These are phyloP conservation scores for Xylaria sp. DNA, from an alignment of 2,329 filamentous ascomycete species.

Conservation along the genomic window DNA sequence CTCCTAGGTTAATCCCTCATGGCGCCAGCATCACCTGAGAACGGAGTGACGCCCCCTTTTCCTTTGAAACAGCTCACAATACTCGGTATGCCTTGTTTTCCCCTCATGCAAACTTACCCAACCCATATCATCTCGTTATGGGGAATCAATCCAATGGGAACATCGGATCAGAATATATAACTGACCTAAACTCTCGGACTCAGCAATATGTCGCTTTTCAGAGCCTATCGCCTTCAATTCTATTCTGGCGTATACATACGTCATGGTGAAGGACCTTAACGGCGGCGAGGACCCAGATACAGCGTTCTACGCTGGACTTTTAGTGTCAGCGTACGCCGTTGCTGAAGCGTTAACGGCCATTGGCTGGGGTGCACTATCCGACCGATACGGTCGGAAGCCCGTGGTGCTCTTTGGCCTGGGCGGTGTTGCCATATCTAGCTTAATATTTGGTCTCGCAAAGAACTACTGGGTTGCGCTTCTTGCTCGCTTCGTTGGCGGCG, in stretches of 20 bases:
- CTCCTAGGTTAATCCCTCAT: slow-evolving; percentile 16
- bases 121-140: background rate
- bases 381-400: slow-evolving; percentile 53
- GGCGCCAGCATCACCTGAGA: slow-evolving; percentile 25
- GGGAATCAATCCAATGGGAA: background rate
- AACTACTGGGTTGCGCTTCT: slow-evolving; percentile 56
- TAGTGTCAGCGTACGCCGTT: slow-evolving; percentile 56
- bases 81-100: slow-evolving; percentile 31
- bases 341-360: slow-evolving; percentile 56
- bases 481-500: slow-evolving; percentile 53
- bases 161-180: background rate
- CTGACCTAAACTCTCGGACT: slow-evolving; percentile 14
- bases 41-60: slow-evolving; percentile 47
- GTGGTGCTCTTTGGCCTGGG: slow-evolving; percentile 50
- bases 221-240: slow-evolving; percentile 59
- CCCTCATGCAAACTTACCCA: background rate
- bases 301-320: slow-evolving; percentile 61
- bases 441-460: slow-evolving; percentile 55
- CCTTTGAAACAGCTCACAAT: slow-evolving; percentile 57
- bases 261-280: slow-evolving; percentile 53
- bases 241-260: slow-evolving; percentile 56
- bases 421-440: slow-evolving; percentile 52
- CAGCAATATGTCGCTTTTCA: slow-evolving; percentile 58
- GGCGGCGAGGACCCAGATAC: slow-evolving; percentile 52
- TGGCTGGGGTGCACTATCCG: slow-evolving; percentile 55